Evolutionary conservation across 169 alveolate species (phyloP).

Genomic region (Plasmodium ovale): DNA sequence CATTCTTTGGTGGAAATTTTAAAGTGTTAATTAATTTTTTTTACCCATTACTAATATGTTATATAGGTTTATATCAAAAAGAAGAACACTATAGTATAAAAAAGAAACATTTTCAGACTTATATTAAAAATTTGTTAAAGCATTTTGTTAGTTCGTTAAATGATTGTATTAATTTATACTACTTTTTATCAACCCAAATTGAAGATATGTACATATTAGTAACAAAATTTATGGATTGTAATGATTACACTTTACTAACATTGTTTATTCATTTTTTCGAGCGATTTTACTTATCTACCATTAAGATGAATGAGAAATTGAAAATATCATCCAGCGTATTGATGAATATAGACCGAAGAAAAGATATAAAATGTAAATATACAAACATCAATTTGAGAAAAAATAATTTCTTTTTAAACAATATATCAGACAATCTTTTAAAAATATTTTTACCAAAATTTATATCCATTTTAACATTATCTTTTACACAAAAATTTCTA

Average conservation of each 20-base stretch:
- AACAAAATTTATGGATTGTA: conserved; percentile 40
- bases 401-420: conserved; percentile 59
- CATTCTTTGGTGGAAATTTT: conserved; percentile 64
- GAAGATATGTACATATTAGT: conserved; percentile 68
- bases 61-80: conserved; percentile 60
- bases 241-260: conserved; percentile 27
- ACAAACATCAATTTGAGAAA: conserved; percentile 48
- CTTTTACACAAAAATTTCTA: conserved; percentile 32
- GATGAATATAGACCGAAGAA: background rate
- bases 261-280: conserved; percentile 41
- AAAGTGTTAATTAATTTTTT: conserved; percentile 71
- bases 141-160: conserved; percentile 48
- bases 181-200: conserved; percentile 49
- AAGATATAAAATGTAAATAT: conserved; percentile 38
- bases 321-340: background rate
- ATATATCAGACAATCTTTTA: conserved; percentile 55
- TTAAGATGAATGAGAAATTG: conserved; percentile 14
- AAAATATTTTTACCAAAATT: conserved; percentile 63
- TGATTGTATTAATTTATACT: conserved; percentile 75
- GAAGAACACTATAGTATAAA: conserved; percentile 54
- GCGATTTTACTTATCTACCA: conserved; percentile 33
- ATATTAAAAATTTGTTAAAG: conserved; percentile 57
- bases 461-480: conserved; percentile 15
- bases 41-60: conserved; percentile 71
- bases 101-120: conserved; percentile 14